Evolutionary conservation across 2,329 filamentous ascomycete genomes (phyloP).

Genomic region (Neopestalotiopsis sp.): DNA sequence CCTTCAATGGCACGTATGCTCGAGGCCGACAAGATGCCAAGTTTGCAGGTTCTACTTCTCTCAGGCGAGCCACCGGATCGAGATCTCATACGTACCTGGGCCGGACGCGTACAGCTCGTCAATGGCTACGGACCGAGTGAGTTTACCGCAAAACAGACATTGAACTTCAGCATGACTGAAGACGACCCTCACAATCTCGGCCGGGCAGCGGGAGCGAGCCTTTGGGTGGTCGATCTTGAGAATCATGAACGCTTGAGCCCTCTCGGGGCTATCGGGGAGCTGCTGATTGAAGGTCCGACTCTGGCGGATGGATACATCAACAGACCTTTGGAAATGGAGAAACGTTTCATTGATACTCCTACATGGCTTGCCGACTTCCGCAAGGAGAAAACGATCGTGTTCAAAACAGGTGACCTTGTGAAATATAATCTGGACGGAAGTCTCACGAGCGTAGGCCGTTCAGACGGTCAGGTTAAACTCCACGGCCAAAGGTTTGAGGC

Average conservation of each 20-base stretch:
- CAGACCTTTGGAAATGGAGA: neutral
- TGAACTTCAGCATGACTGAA: no score
- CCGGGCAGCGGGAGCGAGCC: neutral
- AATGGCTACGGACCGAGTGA: slow-evolving; percentile 6
- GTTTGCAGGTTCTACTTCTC: neutral
- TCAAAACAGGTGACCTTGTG: slow-evolving; percentile 16
- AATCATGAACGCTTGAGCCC: neutral
- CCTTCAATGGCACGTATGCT: neutral
- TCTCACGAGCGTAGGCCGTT: slow-evolving; percentile 5
- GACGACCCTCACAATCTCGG: neutral
- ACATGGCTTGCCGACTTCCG: neutral
- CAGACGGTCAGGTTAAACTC: slow-evolving; percentile 16
- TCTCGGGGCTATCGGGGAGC: slow-evolving; percentile 1
- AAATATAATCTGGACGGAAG: neutral
- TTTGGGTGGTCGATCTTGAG: neutral
- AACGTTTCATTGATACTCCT: slow-evolving; percentile 18
- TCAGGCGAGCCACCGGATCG: neutral
- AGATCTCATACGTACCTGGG: neutral
- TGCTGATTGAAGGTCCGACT: slow-evolving; percentile 12
- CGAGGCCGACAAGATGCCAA: neutral
- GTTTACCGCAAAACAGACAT: neutral
- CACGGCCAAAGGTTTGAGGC: slow-evolving; percentile 16
- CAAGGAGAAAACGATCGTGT: neutral
- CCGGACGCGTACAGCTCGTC: neutral
- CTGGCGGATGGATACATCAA: slow-evolving; percentile 10